Conservation (phyloP, 2,329 filamentous ascomycete species). For the Fusarium anguioides region DNA sequence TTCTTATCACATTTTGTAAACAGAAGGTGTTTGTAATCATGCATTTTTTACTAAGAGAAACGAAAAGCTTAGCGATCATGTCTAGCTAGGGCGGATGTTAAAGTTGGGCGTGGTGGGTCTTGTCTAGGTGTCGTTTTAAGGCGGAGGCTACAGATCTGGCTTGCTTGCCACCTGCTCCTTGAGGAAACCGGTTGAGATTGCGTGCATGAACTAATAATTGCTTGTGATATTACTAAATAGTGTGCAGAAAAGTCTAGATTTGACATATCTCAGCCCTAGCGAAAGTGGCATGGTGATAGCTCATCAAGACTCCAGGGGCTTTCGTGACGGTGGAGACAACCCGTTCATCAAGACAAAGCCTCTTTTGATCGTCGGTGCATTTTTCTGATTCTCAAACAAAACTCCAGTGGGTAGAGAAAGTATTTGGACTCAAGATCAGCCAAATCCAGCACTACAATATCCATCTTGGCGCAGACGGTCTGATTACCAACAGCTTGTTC, state of each 20-base stretch:
- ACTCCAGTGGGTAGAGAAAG: too few relatives aligned
- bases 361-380: too few relatives aligned
- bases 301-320: neutral
- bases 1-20: neutral
- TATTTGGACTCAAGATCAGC: too few relatives aligned
- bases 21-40: rapidly evolving
- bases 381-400: too few relatives aligned
- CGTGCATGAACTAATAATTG: neutral
- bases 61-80: neutral
- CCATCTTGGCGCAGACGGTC: too few relatives aligned
- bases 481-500: too few relatives aligned
- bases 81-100: constrained; percentile 30
- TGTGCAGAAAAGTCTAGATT: neutral
- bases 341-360: too few relatives aligned
- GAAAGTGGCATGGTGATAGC: neutral
- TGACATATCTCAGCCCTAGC: neutral
- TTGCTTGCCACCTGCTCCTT: neutral
- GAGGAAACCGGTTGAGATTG: neutral
- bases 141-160: constrained; percentile 25
- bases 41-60: neutral
- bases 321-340: too few relatives aligned
- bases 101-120: constrained; percentile 34
- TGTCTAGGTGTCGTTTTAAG: constrained; percentile 17
- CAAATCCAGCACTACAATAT: too few relatives aligned
- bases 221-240: too few relatives aligned